Evolutionary conservation across 306 rosid species (phyloP).

Genomic region (Sicyos edulis): DNA sequence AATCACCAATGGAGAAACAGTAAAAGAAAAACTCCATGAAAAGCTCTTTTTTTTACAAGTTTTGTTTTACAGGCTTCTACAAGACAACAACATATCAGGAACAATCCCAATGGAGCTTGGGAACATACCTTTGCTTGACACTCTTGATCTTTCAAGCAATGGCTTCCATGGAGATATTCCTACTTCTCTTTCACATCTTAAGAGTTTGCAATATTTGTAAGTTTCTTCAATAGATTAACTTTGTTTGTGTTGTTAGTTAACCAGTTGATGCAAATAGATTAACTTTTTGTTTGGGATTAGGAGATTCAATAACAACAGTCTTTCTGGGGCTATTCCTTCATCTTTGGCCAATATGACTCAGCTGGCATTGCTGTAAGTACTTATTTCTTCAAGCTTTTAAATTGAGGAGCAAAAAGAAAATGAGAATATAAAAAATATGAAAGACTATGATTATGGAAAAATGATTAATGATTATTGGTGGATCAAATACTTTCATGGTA

Average conservation of each 20-base stretch:
- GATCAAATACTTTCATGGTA: no score
- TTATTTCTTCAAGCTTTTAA: conserved; percentile 24
- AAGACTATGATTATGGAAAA: no score
- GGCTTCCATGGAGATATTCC: conserved; percentile 68
- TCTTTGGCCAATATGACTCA: conserved; percentile 69
- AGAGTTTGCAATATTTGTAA: conserved; percentile 74
- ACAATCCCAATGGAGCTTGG: conserved; percentile 69
- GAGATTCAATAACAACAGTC: conserved; percentile 75
- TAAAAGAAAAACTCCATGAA: no score
- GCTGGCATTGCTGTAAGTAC: conserved; percentile 66
- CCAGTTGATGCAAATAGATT: not conserved
- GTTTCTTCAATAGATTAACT: conserved; percentile 18
- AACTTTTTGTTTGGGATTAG: conserved; percentile 28
- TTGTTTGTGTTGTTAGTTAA: not conserved
- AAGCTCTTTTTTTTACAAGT: not conserved
- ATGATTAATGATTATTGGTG: no score
- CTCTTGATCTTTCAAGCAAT: conserved; percentile 87
- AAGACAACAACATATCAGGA: conserved; percentile 75
- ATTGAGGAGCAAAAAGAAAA: not conserved
- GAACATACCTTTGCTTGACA: conserved; percentile 64
- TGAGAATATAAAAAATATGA: no score
- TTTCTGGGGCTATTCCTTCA: conserved; percentile 70
- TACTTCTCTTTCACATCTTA: conserved; percentile 49
- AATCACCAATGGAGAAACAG: not conserved
- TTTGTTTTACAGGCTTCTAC: conserved; percentile 50